Evolutionary conservation across 106 monocot genomes (phyloP), one percentile per base, ranked within the genome.

Genomic region (Agapanthus africanus): DNA sequence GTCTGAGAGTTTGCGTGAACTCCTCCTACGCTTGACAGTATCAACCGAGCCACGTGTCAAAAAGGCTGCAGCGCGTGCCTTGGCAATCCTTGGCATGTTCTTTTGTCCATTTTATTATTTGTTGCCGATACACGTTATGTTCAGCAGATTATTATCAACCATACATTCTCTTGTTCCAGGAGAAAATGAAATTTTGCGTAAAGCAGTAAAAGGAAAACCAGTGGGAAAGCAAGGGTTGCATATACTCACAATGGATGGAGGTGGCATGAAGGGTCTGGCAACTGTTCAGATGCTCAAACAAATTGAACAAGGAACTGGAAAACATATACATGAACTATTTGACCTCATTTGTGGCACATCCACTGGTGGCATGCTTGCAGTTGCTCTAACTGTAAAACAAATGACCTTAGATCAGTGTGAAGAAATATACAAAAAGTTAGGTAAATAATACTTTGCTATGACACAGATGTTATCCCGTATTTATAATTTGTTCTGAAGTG

Each of bases 251-350:
- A 99, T 99, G 97, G 97, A 99, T 79, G 97, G 97, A 34, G 97
- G 97, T 76, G 97, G 97, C n/a, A 99, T 99, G 97, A 99, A 99
- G 76, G 97, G 97, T 33, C 59, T 99, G 71, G 90, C 93, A 40
- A 99, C 97, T 49, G 97, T 99, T 13, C 82, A 87, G 69, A 99
- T 99, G 36, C 92, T 99, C 62, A 99, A 85, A 77, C 74, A 93
- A 77, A 93, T 99, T 73, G 97, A 99, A 71, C 65, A 83, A 81
- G 93, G 97, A 70, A 93, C 93, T 28, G 97, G 97, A 30, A 99
- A 87, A 78, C 74, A 74, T 42, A 93, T 99, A 25, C 86, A 99
- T 87, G 97, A 99, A 82, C 78, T 87, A 67, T 99, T 99, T 87
- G 93, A 99, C 62, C 85, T 99, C 51, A 93, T 99, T 38, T 92